Percentiles rank a stretch among this genome's conserved stretches.
Evolutionary conservation across 345 rosid genomes (phyloP).

Genomic region (Mallotus nudiflorus): DNA sequence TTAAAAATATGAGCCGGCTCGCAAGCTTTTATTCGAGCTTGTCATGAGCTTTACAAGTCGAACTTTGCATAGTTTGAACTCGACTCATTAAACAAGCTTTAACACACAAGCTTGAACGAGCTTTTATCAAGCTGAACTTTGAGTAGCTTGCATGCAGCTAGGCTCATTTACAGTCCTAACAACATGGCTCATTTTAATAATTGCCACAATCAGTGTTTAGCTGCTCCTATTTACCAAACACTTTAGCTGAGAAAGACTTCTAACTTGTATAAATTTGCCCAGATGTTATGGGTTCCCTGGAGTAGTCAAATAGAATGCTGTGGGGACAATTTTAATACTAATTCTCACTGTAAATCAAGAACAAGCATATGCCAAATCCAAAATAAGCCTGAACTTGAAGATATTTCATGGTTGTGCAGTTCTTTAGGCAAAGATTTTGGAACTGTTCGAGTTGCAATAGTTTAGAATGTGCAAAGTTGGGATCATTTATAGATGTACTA

Average conservation of each 20-base stretch:
- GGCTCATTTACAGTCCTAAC: too few species aligned
- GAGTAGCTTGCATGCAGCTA: too few species aligned
- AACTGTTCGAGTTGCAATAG: background rate
- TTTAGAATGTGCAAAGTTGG: background rate
- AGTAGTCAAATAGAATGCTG: background rate
- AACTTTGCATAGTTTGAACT: too few species aligned
- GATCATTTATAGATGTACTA: background rate
- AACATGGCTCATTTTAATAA: background rate
- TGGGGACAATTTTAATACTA: background rate
- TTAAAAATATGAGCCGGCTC: too few species aligned
- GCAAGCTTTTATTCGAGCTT: too few species aligned
- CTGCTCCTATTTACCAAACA: background rate
- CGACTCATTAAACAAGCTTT: too few species aligned
- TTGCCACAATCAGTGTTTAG: background rate
- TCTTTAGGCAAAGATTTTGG: background rate
- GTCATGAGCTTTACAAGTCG: too few species aligned
- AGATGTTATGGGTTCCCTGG: background rate
- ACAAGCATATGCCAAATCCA: background rate
- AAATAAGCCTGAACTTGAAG: background rate
- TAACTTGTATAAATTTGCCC: background rate
- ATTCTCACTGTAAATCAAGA: background rate
- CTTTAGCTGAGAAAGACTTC: background rate
- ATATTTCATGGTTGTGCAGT: background rate
- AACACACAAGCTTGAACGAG: too few species aligned
- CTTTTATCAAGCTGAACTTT: too few species aligned